Evolutionary conservation across 257 asterid genomes (phyloP).

Genomic region (Primulina tabacum): DNA sequence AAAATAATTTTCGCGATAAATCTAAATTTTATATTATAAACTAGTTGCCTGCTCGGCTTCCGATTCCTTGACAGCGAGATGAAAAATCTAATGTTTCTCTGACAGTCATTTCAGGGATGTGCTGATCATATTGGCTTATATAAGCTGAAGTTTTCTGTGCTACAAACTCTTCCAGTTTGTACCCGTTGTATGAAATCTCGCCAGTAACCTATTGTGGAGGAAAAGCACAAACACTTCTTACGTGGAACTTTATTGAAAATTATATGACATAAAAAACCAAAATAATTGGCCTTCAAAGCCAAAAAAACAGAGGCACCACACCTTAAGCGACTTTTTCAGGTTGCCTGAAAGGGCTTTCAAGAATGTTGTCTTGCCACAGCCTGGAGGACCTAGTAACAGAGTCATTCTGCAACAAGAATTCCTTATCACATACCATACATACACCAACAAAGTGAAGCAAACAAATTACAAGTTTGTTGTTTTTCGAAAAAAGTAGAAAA

Average conservation of each 20-base stretch:
- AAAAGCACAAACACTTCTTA: background rate
- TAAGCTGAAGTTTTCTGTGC: constrained; percentile 60
- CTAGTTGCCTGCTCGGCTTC: constrained; percentile 44
- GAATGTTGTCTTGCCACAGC: constrained; percentile 48
- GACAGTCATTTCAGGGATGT: constrained; percentile 59
- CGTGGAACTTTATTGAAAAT: background rate
- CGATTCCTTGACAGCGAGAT: constrained; percentile 58
- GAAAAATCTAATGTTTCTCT: constrained; percentile 66
- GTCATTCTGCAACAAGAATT: constrained; percentile 34
- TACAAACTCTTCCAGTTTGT: constrained; percentile 45
- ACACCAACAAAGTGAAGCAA: background rate
- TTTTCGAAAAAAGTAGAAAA: too few relatives aligned
- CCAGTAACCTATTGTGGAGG: constrained; percentile 26
- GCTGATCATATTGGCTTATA: constrained; percentile 62
- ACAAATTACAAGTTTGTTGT: background rate
- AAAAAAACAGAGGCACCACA: constrained; percentile 18
- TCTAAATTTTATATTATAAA: too few relatives aligned
- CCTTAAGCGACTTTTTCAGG: constrained; percentile 44
- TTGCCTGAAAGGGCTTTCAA: constrained; percentile 56
- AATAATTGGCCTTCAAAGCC: background rate
- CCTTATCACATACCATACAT: background rate
- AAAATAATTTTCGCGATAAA: background rate
- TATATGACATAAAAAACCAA: background rate
- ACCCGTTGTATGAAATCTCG: constrained; percentile 55
- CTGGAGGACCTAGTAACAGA: constrained; percentile 54